Evolutionary conservation across 805 yeast species (phyloP).

Genomic region (Gaillardinia entomophila): DNA sequence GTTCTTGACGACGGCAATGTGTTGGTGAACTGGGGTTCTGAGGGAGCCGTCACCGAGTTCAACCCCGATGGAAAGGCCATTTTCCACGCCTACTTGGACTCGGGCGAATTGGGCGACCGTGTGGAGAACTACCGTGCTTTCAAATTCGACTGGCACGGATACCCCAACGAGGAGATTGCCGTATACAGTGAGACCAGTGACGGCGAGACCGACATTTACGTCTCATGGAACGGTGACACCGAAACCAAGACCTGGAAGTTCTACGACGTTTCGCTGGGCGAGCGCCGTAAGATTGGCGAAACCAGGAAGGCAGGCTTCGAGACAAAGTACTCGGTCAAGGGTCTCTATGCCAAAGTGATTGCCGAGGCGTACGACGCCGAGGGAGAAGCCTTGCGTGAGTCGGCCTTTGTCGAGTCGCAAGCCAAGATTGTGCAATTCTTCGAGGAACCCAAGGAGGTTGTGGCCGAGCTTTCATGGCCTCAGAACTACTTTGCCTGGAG

Average conservation of each 20-base stretch:
- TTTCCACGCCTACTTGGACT: constrained; percentile 27
- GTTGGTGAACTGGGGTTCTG: constrained; percentile 33
- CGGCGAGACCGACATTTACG: constrained; percentile 16
- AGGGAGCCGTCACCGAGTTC: constrained; percentile 32
- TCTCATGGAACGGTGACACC: constrained; percentile 38
- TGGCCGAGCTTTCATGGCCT: too few species aligned
- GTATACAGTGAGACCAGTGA: constrained; percentile 10
- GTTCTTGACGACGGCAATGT: constrained; percentile 26
- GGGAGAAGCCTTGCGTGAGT: constrained; percentile 9
- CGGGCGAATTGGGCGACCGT: constrained; percentile 16
- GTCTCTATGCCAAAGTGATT: constrained; percentile 4
- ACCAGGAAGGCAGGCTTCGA: constrained; percentile 22
- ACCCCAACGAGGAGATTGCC: constrained; percentile 27
- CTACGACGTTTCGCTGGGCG: constrained; percentile 9
- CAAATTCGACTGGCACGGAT: constrained; percentile 28
- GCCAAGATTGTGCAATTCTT: too few species aligned
- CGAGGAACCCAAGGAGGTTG: too few species aligned
- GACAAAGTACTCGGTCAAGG: constrained; percentile 8
- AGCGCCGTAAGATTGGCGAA: constrained; percentile 10
- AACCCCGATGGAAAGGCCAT: constrained; percentile 19
- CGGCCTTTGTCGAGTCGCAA: too few species aligned
- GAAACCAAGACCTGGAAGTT: constrained; percentile 24
- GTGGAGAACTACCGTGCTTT: constrained; percentile 32
- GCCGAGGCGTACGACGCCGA: constrained; percentile 10
- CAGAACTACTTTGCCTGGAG: too few species aligned